Evolutionary conservation across 2,329 filamentous ascomycete species (phyloP), one percentile per base, ranked within the genome.

Genomic region (Sphaerulina vaccinii): DNA sequence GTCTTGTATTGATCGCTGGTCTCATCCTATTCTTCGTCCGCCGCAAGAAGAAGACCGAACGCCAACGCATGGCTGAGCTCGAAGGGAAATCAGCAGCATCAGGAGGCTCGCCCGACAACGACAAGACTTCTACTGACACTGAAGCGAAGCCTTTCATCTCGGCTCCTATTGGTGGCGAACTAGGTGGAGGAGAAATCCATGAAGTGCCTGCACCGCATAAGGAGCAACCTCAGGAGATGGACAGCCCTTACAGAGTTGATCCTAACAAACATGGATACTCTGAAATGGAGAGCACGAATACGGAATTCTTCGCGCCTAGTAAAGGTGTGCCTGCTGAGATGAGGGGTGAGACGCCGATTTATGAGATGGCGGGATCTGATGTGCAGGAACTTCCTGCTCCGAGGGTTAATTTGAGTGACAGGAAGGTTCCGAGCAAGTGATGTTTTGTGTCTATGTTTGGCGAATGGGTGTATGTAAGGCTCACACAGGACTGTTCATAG

Each of bases 181-280:
- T 70, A 2, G 63, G 58, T 37, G 65, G 64, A 36, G 53, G 57
- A 18, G 64, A 68, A 36, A 63, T 70, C 37, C 65, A 69, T 52
- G 67, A 71, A 53, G 56, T 68, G 16, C 62, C 57, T 22, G 61
- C 62, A 4, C 58, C 64, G 13, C 58, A 64, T 32, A 63, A 63
- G 41, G 53, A 52, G 10, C 36, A 45, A 19, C 53, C 61, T 15
- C 57, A 63, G 37, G 66, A 69, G 57, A 61, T 69, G 59, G 66
- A 66, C 39, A 60, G 60, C 18, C 63, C 64, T 10, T 61, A 66
- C 48, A 61, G 59, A 39, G 50, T 62, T 19, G 45, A 69, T 53
- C 65, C 67, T n/a, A 65, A 66, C 35, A 62, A 62, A 44, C 58
- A 60, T 15, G 65, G 64, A 5, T 68, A 67, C 47, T 61, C 56